Percentiles rank a stretch among this genome's conserved stretches.
These are phyloP conservation scores for Rubus idaeus DNA, from an alignment of 306 rosid genomes.

Conservation along the genomic window DNA sequence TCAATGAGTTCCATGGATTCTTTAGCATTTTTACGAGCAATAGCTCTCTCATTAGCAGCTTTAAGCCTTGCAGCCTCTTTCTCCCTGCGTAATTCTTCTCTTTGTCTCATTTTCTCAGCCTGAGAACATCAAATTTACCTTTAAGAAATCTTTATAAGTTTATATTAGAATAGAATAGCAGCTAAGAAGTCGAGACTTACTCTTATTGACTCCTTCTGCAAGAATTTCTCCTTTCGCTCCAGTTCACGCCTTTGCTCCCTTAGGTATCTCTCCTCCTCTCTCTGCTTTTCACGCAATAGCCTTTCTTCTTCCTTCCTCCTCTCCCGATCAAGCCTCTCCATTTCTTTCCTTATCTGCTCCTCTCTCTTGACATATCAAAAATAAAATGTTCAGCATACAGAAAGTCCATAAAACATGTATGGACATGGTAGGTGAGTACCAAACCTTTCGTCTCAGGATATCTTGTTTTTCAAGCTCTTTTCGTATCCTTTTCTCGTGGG, in stretches of 20 bases:
- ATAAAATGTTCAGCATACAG: constrained; percentile 21
- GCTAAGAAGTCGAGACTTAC: constrained; percentile 35
- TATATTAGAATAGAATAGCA: not conserved
- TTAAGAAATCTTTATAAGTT: not conserved
- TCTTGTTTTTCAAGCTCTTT: constrained; percentile 81
- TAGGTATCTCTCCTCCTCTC: constrained; percentile 66
- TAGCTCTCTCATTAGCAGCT: constrained; percentile 69
- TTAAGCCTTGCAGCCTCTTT: constrained; percentile 71
- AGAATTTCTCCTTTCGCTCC: constrained; percentile 60
- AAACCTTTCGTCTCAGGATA: constrained; percentile 71
- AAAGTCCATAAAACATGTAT: constrained; percentile 3
- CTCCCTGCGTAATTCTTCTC: constrained; percentile 62
- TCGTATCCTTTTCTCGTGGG: constrained; percentile 62
- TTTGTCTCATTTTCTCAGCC: constrained; percentile 73
- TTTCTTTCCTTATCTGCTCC: constrained; percentile 65
- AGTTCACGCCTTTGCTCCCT: constrained; percentile 77
- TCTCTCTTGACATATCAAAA: constrained; percentile 50
- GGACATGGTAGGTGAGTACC: not conserved
- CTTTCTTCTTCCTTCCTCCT: constrained; percentile 79
- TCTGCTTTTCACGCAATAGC: constrained; percentile 68
- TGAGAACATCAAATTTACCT: constrained; percentile 24
- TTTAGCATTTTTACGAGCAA: constrained; percentile 68
- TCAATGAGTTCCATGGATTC: constrained; percentile 70
- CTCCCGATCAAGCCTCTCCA: constrained; percentile 74
- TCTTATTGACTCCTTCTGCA: constrained; percentile 68